Base-by-base conservation (phyloP, 2,329 filamentous ascomycete species). In the Phaeophleospora eucalypticola region DNA sequence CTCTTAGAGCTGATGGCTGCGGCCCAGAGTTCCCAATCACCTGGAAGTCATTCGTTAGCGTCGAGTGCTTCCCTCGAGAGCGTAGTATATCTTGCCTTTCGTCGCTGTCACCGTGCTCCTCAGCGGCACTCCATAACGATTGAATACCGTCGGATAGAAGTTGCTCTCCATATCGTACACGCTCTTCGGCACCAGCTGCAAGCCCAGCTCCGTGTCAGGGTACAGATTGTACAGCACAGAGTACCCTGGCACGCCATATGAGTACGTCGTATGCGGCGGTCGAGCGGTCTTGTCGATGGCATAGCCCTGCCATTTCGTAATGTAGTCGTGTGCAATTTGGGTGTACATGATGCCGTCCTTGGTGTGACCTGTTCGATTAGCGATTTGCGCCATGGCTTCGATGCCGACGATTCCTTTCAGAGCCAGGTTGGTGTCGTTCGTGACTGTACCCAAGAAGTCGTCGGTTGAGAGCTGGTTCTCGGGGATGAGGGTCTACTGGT, bases 401-500 rank as follows among this genome's bases (percentile, higher is more conserved):
- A 81, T 76, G 29, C 77, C 78, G 53, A 81, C 77, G 46, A 81
- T 81, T 37, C 79, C 78, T 62, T 82, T 81, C 34, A 82, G 66
- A 1, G 77, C 79, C 36, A 82, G 68, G 53, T 81, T 81, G 14
- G 79, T 82, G 10, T 53, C 46, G 18, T 53, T 53, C 4, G 56
- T 56, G 21, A 64, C 58, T 1, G 58, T 50, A 35, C 63, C 64
- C 6, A 63, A 63, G 36, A 66, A 66, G 53, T 66, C 45, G 29
- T 47, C 45, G 16, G 64, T 67, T 3, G 57, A 61, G 51, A 67
- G 73, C 53, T 82, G 80, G 43, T 76, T 71, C 1, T 71, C 71
- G 1, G 79, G 79, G 47, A 77, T 73, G 3, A 82, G 67, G 6
- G 76, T 72, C 53, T 79, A 75, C 4, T 73, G 60, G 2, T n/a